These are phyloP conservation scores for Naegleria gruberi DNA, from an alignment of 208 protist species.

Conservation along the genomic window DNA sequence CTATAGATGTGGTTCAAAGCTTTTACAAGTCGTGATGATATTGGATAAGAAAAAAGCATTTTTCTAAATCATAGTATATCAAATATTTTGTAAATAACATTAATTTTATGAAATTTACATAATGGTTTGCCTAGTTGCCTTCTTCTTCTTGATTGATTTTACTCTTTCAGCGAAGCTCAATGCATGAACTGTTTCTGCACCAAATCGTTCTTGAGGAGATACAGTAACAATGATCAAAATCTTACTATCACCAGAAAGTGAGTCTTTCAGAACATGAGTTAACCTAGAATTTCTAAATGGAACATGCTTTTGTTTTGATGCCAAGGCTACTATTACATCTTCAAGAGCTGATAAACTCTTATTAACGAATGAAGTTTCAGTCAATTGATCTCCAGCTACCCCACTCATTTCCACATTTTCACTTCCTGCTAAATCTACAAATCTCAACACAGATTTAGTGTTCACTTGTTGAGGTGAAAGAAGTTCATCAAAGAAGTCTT, in stretches of 20 bases:
- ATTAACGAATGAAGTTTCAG: slow-evolving; percentile 84
- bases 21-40: no score
- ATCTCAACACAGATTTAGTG: slow-evolving; percentile 67
- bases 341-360: slow-evolving; percentile 81
- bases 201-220: neutral
- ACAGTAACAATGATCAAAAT: slow-evolving; percentile 11
- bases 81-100: no score
- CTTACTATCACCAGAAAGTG: slow-evolving; percentile 15
- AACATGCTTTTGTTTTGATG: neutral
- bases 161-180: slow-evolving; percentile 7
- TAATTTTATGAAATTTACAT: no score
- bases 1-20: neutral
- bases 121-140: neutral
- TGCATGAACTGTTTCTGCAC: slow-evolving; percentile 21
- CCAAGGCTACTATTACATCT: slow-evolving; percentile 76
- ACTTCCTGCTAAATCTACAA: slow-evolving; percentile 83
- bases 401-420: slow-evolving; percentile 72
- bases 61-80: no score
- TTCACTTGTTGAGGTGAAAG: neutral
- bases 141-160: neutral
- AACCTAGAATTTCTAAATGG: slow-evolving; percentile 27
- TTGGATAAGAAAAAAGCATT: no score
- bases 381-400: slow-evolving; percentile 66
- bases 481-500: neutral
- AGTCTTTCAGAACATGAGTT: slow-evolving; percentile 22